Evolutionary conservation across 768 basidiomycete species (phyloP), one percentile per base, ranked within the genome.

Genomic region (Trametes gibbosa): DNA sequence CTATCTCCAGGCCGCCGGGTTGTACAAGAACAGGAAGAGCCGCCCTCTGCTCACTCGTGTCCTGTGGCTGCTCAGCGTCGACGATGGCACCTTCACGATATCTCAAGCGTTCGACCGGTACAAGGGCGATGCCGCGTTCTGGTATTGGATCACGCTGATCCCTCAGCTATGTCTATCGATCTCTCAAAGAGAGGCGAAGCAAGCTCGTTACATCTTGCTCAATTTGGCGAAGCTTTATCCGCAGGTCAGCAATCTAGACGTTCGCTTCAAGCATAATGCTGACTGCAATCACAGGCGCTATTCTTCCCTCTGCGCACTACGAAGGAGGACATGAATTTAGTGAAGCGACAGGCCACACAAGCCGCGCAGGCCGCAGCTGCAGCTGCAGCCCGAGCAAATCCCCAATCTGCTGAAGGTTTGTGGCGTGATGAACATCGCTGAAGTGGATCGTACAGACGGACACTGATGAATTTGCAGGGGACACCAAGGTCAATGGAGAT

Each of bases 61-160:
- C 7, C 78, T 98, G n/a, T 99, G 97, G 97, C 77, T 99, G 10
- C 81, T 99, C 39, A 94, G 92, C 68, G 79, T 98, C 17, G 97
- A 99, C 69, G 96, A 99, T 60, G 77, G 73, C 16, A 74, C 77
- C 23, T 79, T 86, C 59, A 84, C 84, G 1, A 85, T 91, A 55
- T 87, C 89, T 23, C 81, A 86, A 43, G 87, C 90, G 0, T 97
- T 97, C 66, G 95, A 98, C 69, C 89, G 86, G 23, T 97, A 97
- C 75, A 96, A 95, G 70, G 96, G 96, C 59, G 96, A 98, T 68
- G 85, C 92, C 3, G 94, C 94, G 13, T 90, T 90, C 63, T 99
- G 97, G 97, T 98, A 93, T 72, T 99, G 97, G 97, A 95, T 99
- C 65, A 91, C 96, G 0, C 77, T 98, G 56, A 94, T 97, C 45